Percentiles rank a stretch among this genome's conserved stretches.
These are phyloP conservation scores for Spinellus fusiger DNA, from an alignment of 192 early-diverging fungal genomes.

Conservation along the genomic window DNA sequence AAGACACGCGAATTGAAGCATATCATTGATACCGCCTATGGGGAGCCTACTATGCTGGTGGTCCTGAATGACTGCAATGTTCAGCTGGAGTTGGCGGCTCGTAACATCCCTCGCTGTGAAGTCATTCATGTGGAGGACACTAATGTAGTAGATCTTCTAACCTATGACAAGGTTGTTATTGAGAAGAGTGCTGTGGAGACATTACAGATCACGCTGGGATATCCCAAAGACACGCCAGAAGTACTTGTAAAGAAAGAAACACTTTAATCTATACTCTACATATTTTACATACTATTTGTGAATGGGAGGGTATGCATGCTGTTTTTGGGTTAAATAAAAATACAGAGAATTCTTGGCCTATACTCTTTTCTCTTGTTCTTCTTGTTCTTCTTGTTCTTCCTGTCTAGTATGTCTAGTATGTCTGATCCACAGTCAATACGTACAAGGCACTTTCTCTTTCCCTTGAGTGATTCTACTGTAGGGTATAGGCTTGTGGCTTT, in stretches of 20 bases:
- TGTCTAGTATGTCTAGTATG: not conserved
- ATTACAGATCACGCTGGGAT: too few species aligned
- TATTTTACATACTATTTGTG: not conserved
- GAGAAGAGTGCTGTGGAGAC: conserved; percentile 59
- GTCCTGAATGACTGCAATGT: conserved; percentile 33
- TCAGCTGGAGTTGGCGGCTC: conserved; percentile 52
- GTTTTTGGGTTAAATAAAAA: not conserved
- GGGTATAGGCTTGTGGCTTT: not conserved
- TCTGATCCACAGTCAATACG: not conserved
- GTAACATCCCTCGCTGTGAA: conserved; percentile 55
- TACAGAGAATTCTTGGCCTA: not conserved
- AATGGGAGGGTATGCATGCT: not conserved
- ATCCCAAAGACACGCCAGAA: too few species aligned
- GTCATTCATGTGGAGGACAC: conserved; percentile 56
- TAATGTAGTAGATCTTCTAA: conserved; percentile 63
- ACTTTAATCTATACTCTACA: not conserved
- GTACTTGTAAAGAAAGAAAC: not conserved
- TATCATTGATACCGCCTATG: conserved; percentile 34
- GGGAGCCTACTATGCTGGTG: conserved; percentile 38
- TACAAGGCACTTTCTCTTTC: too few species aligned
- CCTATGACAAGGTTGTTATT: conserved; percentile 60
- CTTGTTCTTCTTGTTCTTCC: not conserved
- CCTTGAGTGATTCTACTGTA: too few species aligned
- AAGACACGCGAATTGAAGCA: conserved; percentile 49
- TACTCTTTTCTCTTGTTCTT: not conserved